Evolutionary conservation across 2,329 filamentous ascomycete species (phyloP), one percentile per base, ranked within the genome.

Genomic region (Clonostachys rhizophaga): DNA sequence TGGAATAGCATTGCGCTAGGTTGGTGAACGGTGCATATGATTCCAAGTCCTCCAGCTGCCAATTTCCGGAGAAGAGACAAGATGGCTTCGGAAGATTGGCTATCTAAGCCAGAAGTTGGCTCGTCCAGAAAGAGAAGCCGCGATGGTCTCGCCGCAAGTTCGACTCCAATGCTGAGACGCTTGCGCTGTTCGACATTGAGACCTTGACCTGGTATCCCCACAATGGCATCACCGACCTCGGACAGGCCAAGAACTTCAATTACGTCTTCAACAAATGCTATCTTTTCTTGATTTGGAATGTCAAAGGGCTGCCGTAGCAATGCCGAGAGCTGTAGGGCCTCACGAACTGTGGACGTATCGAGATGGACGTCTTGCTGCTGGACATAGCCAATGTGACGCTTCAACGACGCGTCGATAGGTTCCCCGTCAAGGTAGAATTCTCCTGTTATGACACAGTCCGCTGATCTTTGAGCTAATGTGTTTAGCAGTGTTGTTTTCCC

Each of bases 11-110:
- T 90, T 34, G 91, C 91, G 13, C 89, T 95, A 14, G 92, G 91
- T 66, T 97, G 92, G 65, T 97, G 91, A 50, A 96, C 96, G 0
- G 92, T 96, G 71, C 91, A 96, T 14, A 96, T 82, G 66, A 96
- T 89, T 44, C 92, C 91, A 63, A 95, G 89, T 12, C 92, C 91
- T 52, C 84, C 87, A 64, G 92, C 87, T 56, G 90, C 90, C 34
- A 96, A 76, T 68, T 94, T 96, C 66, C 94, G 86, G 37, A 97
- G 79, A 11, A 96, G 79, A 63, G 90, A 86, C 41, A 90, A 77
- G 61, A 96, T 96, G 52, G 89, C 88, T 89, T 89, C 96, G 1
- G 91, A 92, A 2, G 91, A 95, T 66, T 96, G 91, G 34, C n/a
- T 16, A 67, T 96, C 92, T 17, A 96, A 82, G 72, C 92, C 92